These are phyloP conservation scores for Neurospora sp. DNA, from an alignment of 495 filamentous ascomycete genomes.

Conservation along the genomic window DNA sequence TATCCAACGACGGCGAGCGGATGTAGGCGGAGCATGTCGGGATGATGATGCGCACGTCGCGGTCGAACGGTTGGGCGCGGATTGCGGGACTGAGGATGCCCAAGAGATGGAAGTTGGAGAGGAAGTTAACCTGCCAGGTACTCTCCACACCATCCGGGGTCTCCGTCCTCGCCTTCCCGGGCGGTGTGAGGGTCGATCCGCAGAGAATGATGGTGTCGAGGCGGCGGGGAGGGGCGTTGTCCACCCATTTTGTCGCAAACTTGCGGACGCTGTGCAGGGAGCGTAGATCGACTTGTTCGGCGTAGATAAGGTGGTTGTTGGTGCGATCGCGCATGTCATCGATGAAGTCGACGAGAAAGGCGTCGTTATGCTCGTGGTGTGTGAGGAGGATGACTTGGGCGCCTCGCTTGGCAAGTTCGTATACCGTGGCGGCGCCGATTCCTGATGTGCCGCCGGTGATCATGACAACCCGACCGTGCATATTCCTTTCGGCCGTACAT, in stretches of 20 bases:
- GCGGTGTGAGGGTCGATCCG: constrained; percentile 63
- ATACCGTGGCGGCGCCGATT: constrained; percentile 68
- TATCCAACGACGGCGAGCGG: constrained; percentile 49
- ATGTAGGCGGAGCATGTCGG: constrained; percentile 83
- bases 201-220: constrained; percentile 89
- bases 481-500: constrained; percentile 70
- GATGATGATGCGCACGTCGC: constrained; percentile 83
- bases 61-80: constrained; percentile 80
- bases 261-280: constrained; percentile 78
- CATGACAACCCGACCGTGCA: constrained; percentile 89
- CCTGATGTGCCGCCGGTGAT: constrained; percentile 94
- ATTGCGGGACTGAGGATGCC: constrained; percentile 83
- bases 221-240: constrained; percentile 85
- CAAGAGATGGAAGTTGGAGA: constrained; percentile 90
- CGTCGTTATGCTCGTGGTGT: constrained; percentile 65
- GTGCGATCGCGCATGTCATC: constrained; percentile 72
- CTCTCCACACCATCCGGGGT: constrained; percentile 75
- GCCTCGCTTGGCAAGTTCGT: constrained; percentile 68
- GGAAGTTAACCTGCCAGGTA: constrained; percentile 90
- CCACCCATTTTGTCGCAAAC: constrained; percentile 98
- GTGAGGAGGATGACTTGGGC: constrained; percentile 89
- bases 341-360: constrained; percentile 87
- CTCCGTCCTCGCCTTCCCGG: constrained; percentile 37
- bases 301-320: constrained; percentile 85
- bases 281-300: constrained; percentile 84